Evolutionary conservation across 495 filamentous ascomycete genomes (phyloP).

Genomic region (Penicillium turbatum): DNA sequence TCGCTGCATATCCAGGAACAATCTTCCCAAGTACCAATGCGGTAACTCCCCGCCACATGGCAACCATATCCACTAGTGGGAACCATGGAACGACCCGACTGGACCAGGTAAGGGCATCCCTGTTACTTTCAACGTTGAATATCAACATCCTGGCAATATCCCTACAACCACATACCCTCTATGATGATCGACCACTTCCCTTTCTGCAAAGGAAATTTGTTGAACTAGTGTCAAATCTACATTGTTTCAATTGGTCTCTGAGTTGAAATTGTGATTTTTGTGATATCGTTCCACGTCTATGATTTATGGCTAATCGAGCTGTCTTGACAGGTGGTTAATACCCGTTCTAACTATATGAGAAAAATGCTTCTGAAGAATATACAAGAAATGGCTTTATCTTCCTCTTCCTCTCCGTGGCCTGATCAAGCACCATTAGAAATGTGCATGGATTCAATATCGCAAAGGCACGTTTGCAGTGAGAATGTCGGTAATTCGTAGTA

Average conservation of each 20-base stretch:
- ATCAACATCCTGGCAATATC: too few species aligned
- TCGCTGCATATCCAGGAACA: not conserved
- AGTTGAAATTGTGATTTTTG: constrained; percentile 1
- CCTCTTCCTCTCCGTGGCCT: too few species aligned
- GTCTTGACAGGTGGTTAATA: not conserved
- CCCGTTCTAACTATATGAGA: too few species aligned
- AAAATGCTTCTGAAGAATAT: too few species aligned
- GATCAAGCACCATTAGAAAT: too few species aligned
- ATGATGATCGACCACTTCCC: constrained; percentile 21
- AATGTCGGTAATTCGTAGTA: too few species aligned
- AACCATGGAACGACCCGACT: constrained; percentile 1
- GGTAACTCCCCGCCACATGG: not conserved
- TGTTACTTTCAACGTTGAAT: too few species aligned
- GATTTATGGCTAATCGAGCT: not conserved
- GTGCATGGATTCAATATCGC: too few species aligned
- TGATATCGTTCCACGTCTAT: not conserved
- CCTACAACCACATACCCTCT: not conserved
- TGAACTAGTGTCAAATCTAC: constrained; percentile 16
- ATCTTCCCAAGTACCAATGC: not conserved
- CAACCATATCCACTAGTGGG: not conserved
- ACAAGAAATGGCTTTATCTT: too few species aligned
- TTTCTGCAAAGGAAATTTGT: constrained; percentile 19
- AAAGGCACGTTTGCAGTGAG: too few species aligned
- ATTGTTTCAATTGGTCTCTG: constrained; percentile 21
- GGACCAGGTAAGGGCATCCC: constrained; percentile 1